Conservation (phyloP, 1,284 basidiomycete species). For the Ganoderma lingzhi region DNA sequence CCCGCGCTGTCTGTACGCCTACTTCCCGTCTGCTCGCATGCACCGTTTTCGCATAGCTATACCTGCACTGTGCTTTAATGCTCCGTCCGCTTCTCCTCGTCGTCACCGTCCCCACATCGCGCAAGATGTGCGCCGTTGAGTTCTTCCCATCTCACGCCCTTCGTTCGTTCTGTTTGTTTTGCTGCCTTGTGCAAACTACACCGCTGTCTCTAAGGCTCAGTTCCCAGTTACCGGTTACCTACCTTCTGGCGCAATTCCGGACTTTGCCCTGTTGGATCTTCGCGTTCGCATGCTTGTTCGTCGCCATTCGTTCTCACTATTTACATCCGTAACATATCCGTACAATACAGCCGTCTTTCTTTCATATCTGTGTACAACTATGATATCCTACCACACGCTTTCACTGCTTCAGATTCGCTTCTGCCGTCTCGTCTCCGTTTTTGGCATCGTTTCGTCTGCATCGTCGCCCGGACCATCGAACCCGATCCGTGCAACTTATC, state of each 20-base stretch:
- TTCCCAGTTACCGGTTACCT: not conserved
- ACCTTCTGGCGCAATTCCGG: not conserved
- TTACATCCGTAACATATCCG: conserved; percentile 28
- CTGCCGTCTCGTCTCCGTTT: not conserved
- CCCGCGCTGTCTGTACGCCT: conserved; percentile 18
- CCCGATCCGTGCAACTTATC: conserved; percentile 10
- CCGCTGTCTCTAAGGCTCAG: conserved; percentile 12
- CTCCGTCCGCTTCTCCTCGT: conserved; percentile 12
- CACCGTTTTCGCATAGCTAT: conserved; percentile 23
- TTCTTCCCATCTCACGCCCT: not conserved
- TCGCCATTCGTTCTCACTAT: conserved; percentile 21
- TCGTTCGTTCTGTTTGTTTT: not conserved
- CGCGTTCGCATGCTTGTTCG: conserved; percentile 2
- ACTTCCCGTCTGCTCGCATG: conserved; percentile 16
- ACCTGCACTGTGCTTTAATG: conserved; percentile 10
- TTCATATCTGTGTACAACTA: conserved; percentile 27
- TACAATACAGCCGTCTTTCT: conserved; percentile 26
- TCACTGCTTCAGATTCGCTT: not conserved
- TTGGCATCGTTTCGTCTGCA: conserved; percentile 20
- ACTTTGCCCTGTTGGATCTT: not conserved
- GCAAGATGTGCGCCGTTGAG: not conserved
- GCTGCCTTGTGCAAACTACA: conserved; percentile 16
- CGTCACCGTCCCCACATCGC: not conserved
- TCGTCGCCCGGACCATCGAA: conserved; percentile 10
- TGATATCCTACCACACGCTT: conserved; percentile 12